Percentiles rank a stretch among this genome's conserved stretches.
phyloP scores from a whole-genome alignment of 352 stramenopile genomes.

The Halophytophthora batemanensis region DNA sequence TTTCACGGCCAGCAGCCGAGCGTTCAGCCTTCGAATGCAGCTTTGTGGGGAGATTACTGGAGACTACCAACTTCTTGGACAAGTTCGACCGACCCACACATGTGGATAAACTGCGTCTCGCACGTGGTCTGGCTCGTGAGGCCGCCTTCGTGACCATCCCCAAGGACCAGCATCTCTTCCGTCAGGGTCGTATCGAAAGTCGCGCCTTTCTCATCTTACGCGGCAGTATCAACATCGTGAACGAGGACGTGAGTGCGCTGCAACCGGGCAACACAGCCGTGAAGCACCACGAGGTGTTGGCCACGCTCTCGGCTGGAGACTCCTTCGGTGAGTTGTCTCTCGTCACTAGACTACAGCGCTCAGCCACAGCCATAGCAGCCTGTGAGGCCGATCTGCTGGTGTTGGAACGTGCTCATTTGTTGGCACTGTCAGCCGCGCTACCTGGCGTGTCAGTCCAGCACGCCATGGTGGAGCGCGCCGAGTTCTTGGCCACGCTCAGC shows the following conservation, averaged over 20 bases:
- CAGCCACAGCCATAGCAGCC: slow-evolving; percentile 57
- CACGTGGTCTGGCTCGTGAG: slow-evolving; percentile 43
- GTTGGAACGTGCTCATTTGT: slow-evolving; percentile 62
- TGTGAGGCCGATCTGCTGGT: slow-evolving; percentile 67
- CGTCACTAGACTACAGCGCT: slow-evolving; percentile 66
- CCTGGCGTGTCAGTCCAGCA: slow-evolving; percentile 67
- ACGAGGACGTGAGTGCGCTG: slow-evolving; percentile 50
- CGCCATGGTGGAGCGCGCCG: slow-evolving; percentile 65
- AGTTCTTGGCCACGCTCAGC: slow-evolving; percentile 55
- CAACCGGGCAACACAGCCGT: slow-evolving; percentile 22
- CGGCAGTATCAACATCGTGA: slow-evolving; percentile 76
- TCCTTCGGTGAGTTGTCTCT: slow-evolving; percentile 75
- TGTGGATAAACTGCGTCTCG: slow-evolving; percentile 49
- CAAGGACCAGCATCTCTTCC: slow-evolving; percentile 57
- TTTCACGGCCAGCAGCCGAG: slow-evolving; percentile 32
- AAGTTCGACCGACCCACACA: slow-evolving; percentile 63
- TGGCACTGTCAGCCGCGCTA: slow-evolving; percentile 27
- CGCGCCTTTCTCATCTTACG: slow-evolving; percentile 78
- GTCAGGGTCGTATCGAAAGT: slow-evolving; percentile 70
- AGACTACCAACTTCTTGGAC: slow-evolving; percentile 51
- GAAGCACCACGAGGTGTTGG: slow-evolving; percentile 60
- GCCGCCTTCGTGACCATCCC: slow-evolving; percentile 50
- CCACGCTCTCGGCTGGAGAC: slow-evolving; percentile 58
- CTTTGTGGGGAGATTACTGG: slow-evolving; percentile 58
- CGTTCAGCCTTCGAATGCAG: slow-evolving; percentile 43